Conservation (phyloP, 176 grass and related monocot genomes). For the Elaeis guineensis region DNA sequence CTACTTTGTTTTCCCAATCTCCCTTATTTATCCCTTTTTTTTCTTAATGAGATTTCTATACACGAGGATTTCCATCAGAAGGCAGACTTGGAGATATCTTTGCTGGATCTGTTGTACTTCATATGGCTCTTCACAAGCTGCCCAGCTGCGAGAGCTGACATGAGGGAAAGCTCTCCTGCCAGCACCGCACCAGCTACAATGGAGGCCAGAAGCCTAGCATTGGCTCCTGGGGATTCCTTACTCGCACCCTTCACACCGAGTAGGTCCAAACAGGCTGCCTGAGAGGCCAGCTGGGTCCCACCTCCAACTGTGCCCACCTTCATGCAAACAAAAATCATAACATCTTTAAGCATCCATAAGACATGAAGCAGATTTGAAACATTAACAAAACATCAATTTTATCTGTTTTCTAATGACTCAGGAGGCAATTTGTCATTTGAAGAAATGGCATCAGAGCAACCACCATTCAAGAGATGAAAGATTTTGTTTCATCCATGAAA, state of each 20-base stretch:
- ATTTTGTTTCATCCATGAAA: no score
- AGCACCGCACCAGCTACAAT: conserved; percentile 13
- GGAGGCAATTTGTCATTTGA: no score
- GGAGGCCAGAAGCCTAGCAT: conserved; percentile 7
- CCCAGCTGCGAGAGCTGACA: conserved; percentile 6
- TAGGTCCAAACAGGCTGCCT: conserved; percentile 13
- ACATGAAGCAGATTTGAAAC: no score
- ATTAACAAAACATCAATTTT: no score
- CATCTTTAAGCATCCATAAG: no score
- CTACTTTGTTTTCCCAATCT: no score
- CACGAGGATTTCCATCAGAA: not conserved
- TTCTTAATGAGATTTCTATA: no score
- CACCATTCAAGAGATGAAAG: no score
- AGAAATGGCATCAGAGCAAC: no score
- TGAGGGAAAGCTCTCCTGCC: conserved; percentile 10
- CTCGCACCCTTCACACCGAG: conserved; percentile 9
- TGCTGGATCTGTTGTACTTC: conserved; percentile 14
- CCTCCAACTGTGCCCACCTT: conserved; percentile 15
- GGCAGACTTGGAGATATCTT: not conserved
- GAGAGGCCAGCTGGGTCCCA: conserved; percentile 14
- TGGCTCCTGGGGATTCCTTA: conserved; percentile 3
- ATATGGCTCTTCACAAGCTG: conserved; percentile 19
- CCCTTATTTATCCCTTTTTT: no score
- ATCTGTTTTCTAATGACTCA: no score
- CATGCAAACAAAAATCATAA: not conserved